phyloP scores from a whole-genome alignment of 176 grass and related monocot species.

The Phyllostachys edulis region DNA sequence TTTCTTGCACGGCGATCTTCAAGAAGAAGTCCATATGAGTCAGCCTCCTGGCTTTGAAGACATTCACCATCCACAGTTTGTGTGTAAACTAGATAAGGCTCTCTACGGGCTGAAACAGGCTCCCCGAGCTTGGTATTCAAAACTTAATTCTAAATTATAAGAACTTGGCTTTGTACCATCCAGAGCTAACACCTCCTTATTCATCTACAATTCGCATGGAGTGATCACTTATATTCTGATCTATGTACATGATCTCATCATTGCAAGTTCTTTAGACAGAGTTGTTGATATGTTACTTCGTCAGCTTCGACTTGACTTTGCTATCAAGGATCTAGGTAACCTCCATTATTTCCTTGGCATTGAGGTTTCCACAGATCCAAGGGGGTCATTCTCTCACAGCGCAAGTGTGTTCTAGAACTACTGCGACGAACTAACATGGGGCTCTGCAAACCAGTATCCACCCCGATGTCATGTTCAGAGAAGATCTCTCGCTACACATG shows the following conservation, averaged over 20 bases:
- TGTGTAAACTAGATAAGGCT: background rate
- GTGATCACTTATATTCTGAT: background rate
- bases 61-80: no score
- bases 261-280: background rate
- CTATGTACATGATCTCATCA: background rate
- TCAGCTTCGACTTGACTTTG: background rate
- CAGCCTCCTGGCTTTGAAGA: no score
- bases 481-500: background rate
- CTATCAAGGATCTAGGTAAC: background rate
- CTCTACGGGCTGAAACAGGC: background rate
- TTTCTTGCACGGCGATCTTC: no score
- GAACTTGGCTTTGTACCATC: background rate
- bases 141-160: background rate
- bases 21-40: no score
- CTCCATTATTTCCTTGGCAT: constrained; percentile 13
- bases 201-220: background rate
- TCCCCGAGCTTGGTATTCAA: background rate
- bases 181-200: background rate
- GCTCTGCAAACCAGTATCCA: no score
- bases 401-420: background rate
- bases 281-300: background rate
- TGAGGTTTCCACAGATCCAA: background rate
- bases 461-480: background rate
- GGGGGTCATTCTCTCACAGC: background rate
- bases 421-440: background rate